phyloP scores from a whole-genome alignment of 176 grass and related monocot species.

The Musa itinerans region DNA sequence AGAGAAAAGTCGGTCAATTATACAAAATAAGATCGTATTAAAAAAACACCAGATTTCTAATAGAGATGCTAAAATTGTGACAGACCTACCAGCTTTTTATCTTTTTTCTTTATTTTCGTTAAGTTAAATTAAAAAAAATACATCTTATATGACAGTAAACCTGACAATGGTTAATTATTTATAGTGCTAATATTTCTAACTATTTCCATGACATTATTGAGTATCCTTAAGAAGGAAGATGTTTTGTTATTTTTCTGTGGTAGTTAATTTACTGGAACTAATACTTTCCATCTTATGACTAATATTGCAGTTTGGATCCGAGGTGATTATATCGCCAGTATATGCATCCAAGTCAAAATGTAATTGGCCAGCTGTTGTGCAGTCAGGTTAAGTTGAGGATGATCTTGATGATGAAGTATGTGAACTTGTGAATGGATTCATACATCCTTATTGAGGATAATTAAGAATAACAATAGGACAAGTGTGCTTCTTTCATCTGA shows the following conservation, averaged over 20 bases:
- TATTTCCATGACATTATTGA: not conserved
- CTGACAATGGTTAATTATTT: no score
- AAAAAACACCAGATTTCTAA: no score
- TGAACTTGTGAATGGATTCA: constrained; percentile 69
- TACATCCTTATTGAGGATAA: constrained; percentile 59
- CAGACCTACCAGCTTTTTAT: no score
- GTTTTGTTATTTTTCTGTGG: not conserved
- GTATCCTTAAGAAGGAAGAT: not conserved
- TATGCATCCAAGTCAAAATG: not conserved
- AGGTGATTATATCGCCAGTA: not conserved
- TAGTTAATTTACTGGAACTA: not conserved
- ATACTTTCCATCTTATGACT: constrained; percentile 34
- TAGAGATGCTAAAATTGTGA: no score
- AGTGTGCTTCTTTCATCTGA: constrained; percentile 79
- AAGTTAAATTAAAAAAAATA: no score
- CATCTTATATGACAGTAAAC: no score
- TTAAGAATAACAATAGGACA: constrained; percentile 91
- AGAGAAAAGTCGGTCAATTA: no score
- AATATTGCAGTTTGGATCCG: constrained; percentile 53
- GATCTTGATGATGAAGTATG: constrained; percentile 67
- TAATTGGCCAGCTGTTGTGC: constrained; percentile 5
- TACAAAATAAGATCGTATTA: no score
- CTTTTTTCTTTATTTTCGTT: no score
- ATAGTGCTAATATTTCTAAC: not conserved
- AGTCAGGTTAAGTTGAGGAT: constrained; percentile 33